Evolutionary conservation across 2,329 filamentous ascomycete genomes (phyloP), one percentile per base, ranked within the genome.

Genomic region (Fragosphaeria purpurea): DNA sequence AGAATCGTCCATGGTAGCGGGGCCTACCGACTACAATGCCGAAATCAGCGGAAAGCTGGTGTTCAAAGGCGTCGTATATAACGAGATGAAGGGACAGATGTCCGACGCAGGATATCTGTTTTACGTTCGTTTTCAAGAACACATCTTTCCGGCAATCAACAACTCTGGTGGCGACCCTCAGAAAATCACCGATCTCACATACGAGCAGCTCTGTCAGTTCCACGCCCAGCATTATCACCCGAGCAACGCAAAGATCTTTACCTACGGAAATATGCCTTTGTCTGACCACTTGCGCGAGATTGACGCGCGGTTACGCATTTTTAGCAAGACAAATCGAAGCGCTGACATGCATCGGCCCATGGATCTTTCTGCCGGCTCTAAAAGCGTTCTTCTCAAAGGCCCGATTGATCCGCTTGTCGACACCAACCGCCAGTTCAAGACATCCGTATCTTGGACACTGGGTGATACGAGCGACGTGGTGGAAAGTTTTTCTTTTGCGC

Each of bases 21-120:
- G 77, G 49, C 71, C 73, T 34, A 39, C 40, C 4, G 44, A 30
- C 12, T 67, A 56, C 56, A 71, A 51, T 56, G 70, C 56, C 59
- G 70, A 52, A 54, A 75, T 82, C 50, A 78, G 82, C 62, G 80
- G 82, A 64, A 81, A 80, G 56, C 70, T 95, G 41, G 87, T 95
- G 1, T 97, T 97, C 75, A 97, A 97, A 70, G 91, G 91, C 32
- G 93, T 97, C 1, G 91, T 97, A 1, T 97, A 97, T 71, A 98
- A 98, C 62, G 93, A 98, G 71, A 98, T 98, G 93, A 98, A 98
- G 70, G 93, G 93, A 0, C 90, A 96, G 63, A 95, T 97, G 83
- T 97, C 93, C 2, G 93, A 98, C 65, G 89, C 91, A 6, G 88
- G 88, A 58, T 98, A 98, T 61, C 73, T 97, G 1, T 98, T 88